phyloP scores from a whole-genome alignment of 1,139 yeast genomes.

The Suhomyces taliae region DNA sequence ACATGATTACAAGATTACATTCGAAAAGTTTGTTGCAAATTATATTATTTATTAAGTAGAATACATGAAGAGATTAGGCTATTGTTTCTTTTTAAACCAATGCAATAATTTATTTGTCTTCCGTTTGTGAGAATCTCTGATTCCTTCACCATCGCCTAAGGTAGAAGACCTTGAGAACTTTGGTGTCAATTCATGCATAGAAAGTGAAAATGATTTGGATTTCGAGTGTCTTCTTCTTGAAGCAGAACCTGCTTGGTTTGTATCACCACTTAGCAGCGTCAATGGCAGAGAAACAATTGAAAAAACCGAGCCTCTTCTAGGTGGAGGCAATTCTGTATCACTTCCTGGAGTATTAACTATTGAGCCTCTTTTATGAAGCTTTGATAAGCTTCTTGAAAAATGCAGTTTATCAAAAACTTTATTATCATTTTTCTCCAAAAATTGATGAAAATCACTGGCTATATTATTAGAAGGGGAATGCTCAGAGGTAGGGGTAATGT shows the following conservation, averaged over 20 bases:
- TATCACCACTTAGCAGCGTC: not conserved
- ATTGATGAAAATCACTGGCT: not conserved
- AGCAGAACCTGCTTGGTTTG: not conserved
- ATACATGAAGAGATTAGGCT: not conserved
- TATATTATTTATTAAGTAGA: too few species aligned
- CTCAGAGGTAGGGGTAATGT: not conserved
- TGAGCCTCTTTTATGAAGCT: not conserved
- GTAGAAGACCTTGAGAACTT: constrained; percentile 8
- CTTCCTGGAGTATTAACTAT: not conserved
- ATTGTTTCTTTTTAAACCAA: constrained; percentile 17
- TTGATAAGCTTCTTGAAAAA: not conserved
- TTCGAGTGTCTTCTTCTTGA: constrained; percentile 15
- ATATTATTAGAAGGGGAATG: not conserved
- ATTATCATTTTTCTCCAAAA: too few species aligned
- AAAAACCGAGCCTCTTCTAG: constrained; percentile 14
- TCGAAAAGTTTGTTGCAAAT: too few species aligned
- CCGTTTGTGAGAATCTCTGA: constrained; percentile 8
- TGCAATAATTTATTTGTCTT: constrained; percentile 17
- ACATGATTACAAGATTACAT: too few species aligned
- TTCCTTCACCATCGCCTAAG: constrained; percentile 6
- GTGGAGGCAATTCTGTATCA: not conserved
- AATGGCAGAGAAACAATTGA: constrained; percentile 14
- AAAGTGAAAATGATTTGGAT: constrained; percentile 19
- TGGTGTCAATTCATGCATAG: constrained; percentile 18
- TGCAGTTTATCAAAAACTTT: not conserved